phyloP scores from a whole-genome alignment of 2,329 filamentous ascomycete species.

The Apiospora aurea region DNA sequence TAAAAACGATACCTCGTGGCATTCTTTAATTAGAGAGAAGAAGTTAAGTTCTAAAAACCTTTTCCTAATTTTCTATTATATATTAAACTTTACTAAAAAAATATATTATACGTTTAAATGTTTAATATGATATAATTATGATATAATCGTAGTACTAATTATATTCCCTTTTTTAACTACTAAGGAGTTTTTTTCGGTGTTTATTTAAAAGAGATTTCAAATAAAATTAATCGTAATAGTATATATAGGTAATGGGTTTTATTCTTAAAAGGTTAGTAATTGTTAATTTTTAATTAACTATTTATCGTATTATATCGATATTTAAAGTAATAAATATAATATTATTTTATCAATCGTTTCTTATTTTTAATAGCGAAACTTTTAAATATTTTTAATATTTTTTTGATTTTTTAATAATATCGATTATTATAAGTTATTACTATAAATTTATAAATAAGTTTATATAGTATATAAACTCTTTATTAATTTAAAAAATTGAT shows the following conservation, averaged over 20 bases:
- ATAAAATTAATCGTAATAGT: background rate
- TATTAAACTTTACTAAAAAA: background rate
- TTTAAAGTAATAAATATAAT: too few species aligned
- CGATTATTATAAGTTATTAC: too few species aligned
- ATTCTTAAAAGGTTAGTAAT: background rate
- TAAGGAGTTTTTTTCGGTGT: background rate
- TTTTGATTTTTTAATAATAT: too few species aligned
- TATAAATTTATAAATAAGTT: background rate
- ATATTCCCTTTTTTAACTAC: background rate
- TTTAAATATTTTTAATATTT: too few species aligned
- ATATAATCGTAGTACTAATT: background rate
- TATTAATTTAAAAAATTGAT: too few species aligned
- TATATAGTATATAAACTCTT: background rate
- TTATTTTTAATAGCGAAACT: background rate
- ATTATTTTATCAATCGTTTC: too few species aligned
- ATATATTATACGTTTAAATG: background rate
- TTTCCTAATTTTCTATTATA: background rate
- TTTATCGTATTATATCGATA: background rate
- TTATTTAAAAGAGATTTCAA: background rate
- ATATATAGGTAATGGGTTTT: background rate
- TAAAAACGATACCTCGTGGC: background rate
- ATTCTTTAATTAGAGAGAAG: background rate
- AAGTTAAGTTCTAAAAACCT: background rate
- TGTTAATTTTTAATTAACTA: background rate
- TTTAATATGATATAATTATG: background rate